Conservation (phyloP, 768 basidiomycete genomes). For the Rhodocollybia butyracea region DNA sequence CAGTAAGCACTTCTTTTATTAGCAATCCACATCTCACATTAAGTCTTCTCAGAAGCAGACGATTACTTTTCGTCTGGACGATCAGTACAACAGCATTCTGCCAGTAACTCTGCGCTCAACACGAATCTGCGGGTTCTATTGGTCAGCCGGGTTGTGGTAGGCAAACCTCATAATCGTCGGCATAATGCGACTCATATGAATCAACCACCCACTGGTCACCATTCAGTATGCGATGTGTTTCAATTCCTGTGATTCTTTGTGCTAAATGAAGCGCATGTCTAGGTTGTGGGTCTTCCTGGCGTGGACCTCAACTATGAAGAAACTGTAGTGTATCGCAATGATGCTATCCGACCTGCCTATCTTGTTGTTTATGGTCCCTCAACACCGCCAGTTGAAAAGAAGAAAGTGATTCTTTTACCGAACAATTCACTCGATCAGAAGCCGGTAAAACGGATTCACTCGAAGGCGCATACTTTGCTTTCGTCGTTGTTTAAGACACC, state of each 20-base stretch:
- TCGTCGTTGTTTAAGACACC: slow-evolving; percentile 47
- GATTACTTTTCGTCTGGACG: slow-evolving; percentile 41
- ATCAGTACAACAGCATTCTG: slow-evolving; percentile 30
- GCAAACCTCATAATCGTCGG: slow-evolving; percentile 48
- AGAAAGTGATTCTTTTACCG: not conserved
- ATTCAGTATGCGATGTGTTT: slow-evolving; percentile 42
- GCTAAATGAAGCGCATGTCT: not conserved
- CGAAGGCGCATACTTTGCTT: slow-evolving; percentile 31
- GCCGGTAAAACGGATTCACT: slow-evolving; percentile 13
- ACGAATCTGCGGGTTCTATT: slow-evolving; percentile 48
- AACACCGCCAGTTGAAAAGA: not conserved
- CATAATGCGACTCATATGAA: slow-evolving; percentile 45
- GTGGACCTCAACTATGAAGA: slow-evolving; percentile 66
- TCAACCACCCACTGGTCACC: slow-evolving; percentile 53
- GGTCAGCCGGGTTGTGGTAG: slow-evolving; percentile 62
- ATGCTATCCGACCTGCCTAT: slow-evolving; percentile 65
- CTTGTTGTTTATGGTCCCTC: slow-evolving; percentile 51
- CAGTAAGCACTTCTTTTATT: slow-evolving; percentile 34
- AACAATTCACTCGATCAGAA: not conserved
- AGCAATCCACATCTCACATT: not conserved
- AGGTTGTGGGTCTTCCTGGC: slow-evolving; percentile 66
- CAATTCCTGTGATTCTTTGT: not conserved
- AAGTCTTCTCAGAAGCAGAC: slow-evolving; percentile 49
- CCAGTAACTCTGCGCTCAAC: no score
- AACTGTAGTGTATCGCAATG: slow-evolving; percentile 64